A percentile compares a stretch with the other conserved stretches of the same genome.
Conservation (phyloP, 805 yeast genomes). For the Hemisphaericaspora nanyangensis region DNA sequence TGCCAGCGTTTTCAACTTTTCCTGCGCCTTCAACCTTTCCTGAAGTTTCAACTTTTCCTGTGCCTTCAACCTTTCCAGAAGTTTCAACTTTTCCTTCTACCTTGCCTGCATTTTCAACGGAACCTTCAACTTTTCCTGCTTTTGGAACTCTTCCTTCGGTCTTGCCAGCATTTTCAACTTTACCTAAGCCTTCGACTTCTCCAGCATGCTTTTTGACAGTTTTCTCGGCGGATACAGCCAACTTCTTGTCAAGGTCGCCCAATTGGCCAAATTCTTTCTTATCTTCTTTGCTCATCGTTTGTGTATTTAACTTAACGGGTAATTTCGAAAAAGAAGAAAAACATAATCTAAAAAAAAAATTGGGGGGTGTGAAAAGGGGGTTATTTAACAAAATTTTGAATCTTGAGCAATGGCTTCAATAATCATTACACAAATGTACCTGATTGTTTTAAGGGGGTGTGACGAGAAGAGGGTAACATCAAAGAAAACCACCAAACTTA, state of each 20-base stretch:
- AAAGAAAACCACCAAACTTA: too few species aligned
- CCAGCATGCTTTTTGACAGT: background rate
- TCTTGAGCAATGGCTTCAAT: too few species aligned
- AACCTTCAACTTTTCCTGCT: conserved; percentile 5
- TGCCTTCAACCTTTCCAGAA: background rate
- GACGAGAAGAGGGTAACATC: too few species aligned
- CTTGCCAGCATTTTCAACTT: conserved; percentile 1
- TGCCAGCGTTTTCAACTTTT: background rate
- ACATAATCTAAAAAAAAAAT: background rate
- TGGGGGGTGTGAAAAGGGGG: too few species aligned
- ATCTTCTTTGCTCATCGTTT: conserved; percentile 3
- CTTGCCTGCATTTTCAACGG: conserved; percentile 8
- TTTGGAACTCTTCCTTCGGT: conserved; percentile 5
- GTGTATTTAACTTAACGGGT: background rate
- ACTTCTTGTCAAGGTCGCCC: conserved; percentile 8
- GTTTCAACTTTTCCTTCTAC: background rate
- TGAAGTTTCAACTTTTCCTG: background rate
- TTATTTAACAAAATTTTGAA: too few species aligned
- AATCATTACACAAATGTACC: too few species aligned
- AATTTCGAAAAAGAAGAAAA: background rate
- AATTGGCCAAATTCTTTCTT: conserved; percentile 11
- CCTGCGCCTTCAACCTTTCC: background rate
- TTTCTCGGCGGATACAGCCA: background rate
- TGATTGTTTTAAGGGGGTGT: too few species aligned
- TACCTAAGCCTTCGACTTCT: background rate